These are phyloP conservation scores for Stentor roeselii DNA, from an alignment of 73 alveolate species.

Conservation along the genomic window DNA sequence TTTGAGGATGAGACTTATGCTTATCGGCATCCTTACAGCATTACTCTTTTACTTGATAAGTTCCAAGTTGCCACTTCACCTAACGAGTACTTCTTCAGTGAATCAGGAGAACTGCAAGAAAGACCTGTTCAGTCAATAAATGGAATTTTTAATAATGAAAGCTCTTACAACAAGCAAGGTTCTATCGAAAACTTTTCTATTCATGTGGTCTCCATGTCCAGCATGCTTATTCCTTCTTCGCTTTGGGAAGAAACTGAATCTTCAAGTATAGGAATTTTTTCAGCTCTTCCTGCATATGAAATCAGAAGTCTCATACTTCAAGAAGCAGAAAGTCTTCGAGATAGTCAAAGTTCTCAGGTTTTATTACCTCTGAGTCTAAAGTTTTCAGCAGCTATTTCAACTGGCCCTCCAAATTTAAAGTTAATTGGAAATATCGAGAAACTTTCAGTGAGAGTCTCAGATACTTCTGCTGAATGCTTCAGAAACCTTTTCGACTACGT, in stretches of 20 bases:
- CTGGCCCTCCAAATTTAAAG: neutral
- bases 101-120: neutral
- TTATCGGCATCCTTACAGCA: slow-evolving; percentile 4
- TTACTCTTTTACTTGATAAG: neutral
- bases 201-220: neutral
- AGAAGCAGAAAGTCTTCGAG: neutral
- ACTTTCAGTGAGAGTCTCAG: neutral
- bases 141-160: neutral
- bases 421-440: neutral
- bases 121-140: too few relatives aligned
- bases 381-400: neutral
- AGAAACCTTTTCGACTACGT: neutral
- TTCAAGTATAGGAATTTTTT: neutral
- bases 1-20: slow-evolving; percentile 20
- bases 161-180: neutral
- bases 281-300: slow-evolving; percentile 18
- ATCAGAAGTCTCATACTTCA: neutral
- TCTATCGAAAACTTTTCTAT: neutral
- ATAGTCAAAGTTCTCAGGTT: neutral
- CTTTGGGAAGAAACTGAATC: neutral
- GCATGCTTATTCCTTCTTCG: slow-evolving; percentile 6
- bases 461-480: neutral
- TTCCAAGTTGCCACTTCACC: neutral
- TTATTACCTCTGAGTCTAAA: neutral
- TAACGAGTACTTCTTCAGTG: neutral